Evolutionary conservation across 148 eudicot genomes (phyloP).

Genomic region (Fagopyrum esculentum): DNA sequence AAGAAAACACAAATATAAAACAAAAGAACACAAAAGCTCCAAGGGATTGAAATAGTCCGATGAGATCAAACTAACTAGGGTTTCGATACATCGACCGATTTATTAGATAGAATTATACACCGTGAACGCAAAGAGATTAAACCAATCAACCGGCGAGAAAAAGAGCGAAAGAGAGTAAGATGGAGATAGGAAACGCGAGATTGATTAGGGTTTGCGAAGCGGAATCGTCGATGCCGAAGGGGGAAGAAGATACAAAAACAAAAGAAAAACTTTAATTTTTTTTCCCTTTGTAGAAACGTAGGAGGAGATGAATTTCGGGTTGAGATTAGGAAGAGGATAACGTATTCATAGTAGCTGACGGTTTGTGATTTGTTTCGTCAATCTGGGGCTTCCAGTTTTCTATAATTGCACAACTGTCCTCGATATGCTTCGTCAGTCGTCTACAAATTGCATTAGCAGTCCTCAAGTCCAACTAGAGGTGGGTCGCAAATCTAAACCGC

Average conservation of each 20-base stretch:
- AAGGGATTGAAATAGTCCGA: neutral
- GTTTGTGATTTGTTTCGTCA: neutral
- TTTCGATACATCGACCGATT: constrained; percentile 5
- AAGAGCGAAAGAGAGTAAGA: neutral
- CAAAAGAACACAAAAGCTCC: neutral
- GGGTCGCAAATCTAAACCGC: no score
- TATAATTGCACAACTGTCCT: neutral
- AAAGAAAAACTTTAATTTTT: neutral
- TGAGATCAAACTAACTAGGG: constrained; percentile 4
- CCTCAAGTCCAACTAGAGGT: no score
- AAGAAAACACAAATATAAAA: neutral
- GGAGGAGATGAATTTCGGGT: neutral
- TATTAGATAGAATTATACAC: neutral
- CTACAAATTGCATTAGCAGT: neutral
- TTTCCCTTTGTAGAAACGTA: neutral
- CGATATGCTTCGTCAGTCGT: neutral
- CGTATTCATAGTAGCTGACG: neutral
- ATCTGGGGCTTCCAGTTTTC: neutral
- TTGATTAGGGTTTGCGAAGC: constrained; percentile 6
- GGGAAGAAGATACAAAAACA: neutral
- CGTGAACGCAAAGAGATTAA: neutral
- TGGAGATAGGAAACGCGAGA: neutral
- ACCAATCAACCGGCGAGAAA: neutral
- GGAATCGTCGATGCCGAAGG: neutral
- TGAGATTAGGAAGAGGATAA: constrained; percentile 1